Percentiles rank a stretch among this genome's conserved stretches.
Conservation (phyloP, 2,329 filamentous ascomycete genomes). For the Penicillium palitans region DNA sequence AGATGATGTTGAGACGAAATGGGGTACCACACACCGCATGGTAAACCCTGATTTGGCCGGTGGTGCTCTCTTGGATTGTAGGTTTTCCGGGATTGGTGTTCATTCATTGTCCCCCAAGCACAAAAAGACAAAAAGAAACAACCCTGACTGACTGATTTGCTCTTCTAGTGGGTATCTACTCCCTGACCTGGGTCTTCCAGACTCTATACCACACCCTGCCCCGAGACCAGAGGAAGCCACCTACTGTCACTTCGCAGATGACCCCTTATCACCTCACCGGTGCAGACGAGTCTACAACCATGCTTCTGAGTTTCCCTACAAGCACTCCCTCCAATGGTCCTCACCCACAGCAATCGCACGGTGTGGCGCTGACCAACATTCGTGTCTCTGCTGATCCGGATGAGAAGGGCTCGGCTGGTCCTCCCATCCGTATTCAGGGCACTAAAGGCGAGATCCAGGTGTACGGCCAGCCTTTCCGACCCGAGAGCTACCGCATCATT, state of each 20-base stretch:
- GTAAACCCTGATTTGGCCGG: conserved; percentile 81
- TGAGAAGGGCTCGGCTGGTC: conserved; percentile 58
- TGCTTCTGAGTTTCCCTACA: conserved; percentile 73
- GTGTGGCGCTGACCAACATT: conserved; percentile 68
- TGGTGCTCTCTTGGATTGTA: conserved; percentile 73
- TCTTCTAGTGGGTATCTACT: conserved; percentile 71
- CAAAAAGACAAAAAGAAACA: neutral
- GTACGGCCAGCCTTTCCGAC: conserved; percentile 68
- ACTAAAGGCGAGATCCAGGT: conserved; percentile 81
- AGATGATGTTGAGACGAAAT: conserved; percentile 60
- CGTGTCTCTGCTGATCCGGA: conserved; percentile 64
- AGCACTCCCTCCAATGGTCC: conserved; percentile 45
- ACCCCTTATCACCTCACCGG: conserved; percentile 71
- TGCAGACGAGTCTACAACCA: conserved; percentile 74
- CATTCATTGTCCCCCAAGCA: neutral
- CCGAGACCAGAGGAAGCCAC: conserved; percentile 61
- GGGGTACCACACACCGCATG: conserved; percentile 69
- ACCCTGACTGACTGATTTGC: neutral
- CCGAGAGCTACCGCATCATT: conserved; percentile 65
- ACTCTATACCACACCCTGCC: conserved; percentile 79
- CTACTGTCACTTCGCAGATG: conserved; percentile 65
- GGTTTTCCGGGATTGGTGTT: conserved; percentile 18
- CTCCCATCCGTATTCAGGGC: conserved; percentile 77
- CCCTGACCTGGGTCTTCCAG: conserved; percentile 88
- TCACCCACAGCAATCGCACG: conserved; percentile 59